Evolutionary conservation across 2,329 filamentous ascomycete genomes (phyloP), one percentile per base, ranked within the genome.

Genomic region (Trichoderma arundinaceum): DNA sequence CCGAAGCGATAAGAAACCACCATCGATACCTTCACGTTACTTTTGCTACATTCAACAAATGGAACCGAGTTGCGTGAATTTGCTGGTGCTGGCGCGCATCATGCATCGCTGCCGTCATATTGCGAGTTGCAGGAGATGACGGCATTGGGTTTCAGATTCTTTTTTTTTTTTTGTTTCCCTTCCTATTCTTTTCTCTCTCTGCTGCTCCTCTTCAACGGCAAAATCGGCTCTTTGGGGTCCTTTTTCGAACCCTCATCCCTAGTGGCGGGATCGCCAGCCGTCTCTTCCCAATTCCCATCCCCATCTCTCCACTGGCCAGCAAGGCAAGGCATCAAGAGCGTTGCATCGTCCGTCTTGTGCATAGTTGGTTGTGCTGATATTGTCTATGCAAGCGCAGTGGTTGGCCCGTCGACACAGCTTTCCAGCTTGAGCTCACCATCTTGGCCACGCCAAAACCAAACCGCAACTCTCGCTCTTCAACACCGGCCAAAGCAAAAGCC

Each of bases 251-350:
- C 7, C 58, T n/a, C 41, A 43, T 54, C 60, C 49, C 49, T 61
- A 60, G 56, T 60, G 54, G 54, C 64, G 48, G 49, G 44, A 35
- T 57, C 32, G 61, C 33, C 64, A 60, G 46, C 46, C 57, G 57
- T 49, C 51, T 49, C 19, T 38, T 35, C 17, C n/a, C n/a, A n/a
- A 19, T n/a, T 44, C 7, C 33, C 43, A 28, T 28, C 22, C 4
- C 22, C 56, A 38, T n/a, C 56, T 59, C 56, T 49, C 56, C 56
- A 59, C 56, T 10, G 43, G n/a, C 54, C 32, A 58, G 32, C 41
- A 13, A 35, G 56, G 43, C 57, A 17, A 28, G 22, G 22, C 4
- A 28, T 49, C 33, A 32, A 22, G 33, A 28, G 43, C 57, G 57
- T 60, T 49, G 57, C 57, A 60, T 60, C 57, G 33, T 39, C 44